Conservation (phyloP, 805 yeast genomes). For the Tetrapisispora pingtungensis region DNA sequence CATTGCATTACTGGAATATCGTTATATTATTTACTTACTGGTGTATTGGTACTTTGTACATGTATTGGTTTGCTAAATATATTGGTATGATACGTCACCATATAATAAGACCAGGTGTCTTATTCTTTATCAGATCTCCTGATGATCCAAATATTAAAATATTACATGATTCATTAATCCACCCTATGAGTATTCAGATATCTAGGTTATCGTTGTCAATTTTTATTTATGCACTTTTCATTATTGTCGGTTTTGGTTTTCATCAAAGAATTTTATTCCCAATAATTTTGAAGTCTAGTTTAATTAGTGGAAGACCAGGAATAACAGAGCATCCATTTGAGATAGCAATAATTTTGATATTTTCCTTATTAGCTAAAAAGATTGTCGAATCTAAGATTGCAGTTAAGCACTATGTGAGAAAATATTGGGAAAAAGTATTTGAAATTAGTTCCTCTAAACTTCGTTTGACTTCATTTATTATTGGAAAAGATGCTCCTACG, state of each 20-base stretch:
- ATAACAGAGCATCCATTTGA: neutral
- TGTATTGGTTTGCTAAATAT: conserved; percentile 78
- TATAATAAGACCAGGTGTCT: conserved; percentile 77
- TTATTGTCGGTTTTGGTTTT: conserved; percentile 63
- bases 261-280: conserved; percentile 43
- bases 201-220: conserved; percentile 66
- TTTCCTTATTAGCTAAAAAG: conserved; percentile 18
- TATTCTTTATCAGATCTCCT: conserved; percentile 86
- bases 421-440: conserved; percentile 57
- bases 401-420: conserved; percentile 32
- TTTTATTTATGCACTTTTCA: conserved; percentile 61
- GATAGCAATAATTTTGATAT: conserved; percentile 15
- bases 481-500: conserved; percentile 48
- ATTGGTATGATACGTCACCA: conserved; percentile 70
- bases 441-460: conserved; percentile 42
- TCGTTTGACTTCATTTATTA: conserved; percentile 74
- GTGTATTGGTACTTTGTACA: conserved; percentile 72
- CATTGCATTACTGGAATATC: conserved; percentile 18
- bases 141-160: conserved; percentile 86
- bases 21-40: conserved; percentile 36
- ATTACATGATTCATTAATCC: conserved; percentile 75
- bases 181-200: conserved; percentile 63
- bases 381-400: conserved; percentile 19
- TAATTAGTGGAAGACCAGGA: conserved; percentile 7
- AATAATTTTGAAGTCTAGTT: conserved; percentile 23